Evolutionary conservation across 2,329 filamentous ascomycete genomes (phyloP), one percentile per base, ranked within the genome.

Genomic region (Cordyceps farinosa): DNA sequence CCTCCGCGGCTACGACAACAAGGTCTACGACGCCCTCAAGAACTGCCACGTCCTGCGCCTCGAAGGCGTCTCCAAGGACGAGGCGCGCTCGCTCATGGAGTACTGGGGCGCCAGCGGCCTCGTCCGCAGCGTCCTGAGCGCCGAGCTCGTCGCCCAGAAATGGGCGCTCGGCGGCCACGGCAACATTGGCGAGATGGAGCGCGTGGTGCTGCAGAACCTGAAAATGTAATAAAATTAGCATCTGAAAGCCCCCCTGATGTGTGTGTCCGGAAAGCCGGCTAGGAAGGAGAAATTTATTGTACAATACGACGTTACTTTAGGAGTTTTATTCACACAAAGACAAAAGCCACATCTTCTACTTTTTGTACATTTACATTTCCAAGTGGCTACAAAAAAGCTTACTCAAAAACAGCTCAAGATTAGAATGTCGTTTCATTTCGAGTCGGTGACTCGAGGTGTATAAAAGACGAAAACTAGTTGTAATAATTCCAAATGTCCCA

Each of bases 61-160:
- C 27, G 81, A 84, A 48, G 90, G 91, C 9, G 71, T 97, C 68
- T 88, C 80, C 69, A 90, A 88, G 76, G 77, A 82, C 2, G 94
- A 98, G 77, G 87, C 91, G 11, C 85, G 89, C 65, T 83, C 87
- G 1, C 80, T 96, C 69, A 89, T 98, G 87, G 92, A 97, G 79
- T 98, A 97, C 78, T 98, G 94, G 82, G 92, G 91, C 5, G 87
- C 86, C 42, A 96, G 91, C 74, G 95, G 94, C 13, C 81, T 97
- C 73, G 74, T 96, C 72, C 85, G 90, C 67, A 80, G 84, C 65
- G 82, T 80, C 52, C 82, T 97, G 56, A 88, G 90, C 70, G 87
- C 93, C 71, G 80, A 79, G 66, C 82, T 84, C 66, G 89, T 97
- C 42, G 82, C 84, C 29, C 90, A 96, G 81, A 91, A 91, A 78